Percentiles rank a stretch among this genome's conserved stretches.
These are phyloP conservation scores for Russula griseocarnosa DNA, from an alignment of 768 basidiomycete genomes.

Conservation along the genomic window DNA sequence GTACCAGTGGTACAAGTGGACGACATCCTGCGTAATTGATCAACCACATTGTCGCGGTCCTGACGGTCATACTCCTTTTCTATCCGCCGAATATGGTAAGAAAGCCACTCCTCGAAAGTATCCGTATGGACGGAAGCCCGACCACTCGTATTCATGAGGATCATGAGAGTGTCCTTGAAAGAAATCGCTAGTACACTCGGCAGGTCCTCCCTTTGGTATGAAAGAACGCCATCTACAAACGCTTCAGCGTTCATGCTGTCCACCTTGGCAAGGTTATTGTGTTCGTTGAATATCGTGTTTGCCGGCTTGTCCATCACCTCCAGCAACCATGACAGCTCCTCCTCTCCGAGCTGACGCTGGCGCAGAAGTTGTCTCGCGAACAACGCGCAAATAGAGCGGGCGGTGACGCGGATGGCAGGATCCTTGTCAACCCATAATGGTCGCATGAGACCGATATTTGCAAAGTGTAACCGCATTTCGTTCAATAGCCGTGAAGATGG, in stretches of 20 bases:
- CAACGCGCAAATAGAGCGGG: conserved; percentile 3
- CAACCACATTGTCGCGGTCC: neutral
- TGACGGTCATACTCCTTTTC: neutral
- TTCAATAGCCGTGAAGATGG: neutral
- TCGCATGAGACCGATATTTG: neutral
- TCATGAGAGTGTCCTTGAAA: conserved; percentile 6
- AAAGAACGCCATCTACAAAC: neutral
- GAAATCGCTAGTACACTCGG: neutral
- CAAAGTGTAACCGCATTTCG: neutral
- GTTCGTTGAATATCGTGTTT: neutral
- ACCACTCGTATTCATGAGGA: conserved; percentile 1
- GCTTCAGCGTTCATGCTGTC: neutral
- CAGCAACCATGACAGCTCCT: neutral
- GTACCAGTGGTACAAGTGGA: neutral
- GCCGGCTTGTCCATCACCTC: neutral
- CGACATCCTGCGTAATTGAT: neutral
- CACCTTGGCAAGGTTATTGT: neutral
- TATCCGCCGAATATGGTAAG: neutral
- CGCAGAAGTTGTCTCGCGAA: neutral
- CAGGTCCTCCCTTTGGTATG: neutral
- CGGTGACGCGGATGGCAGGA: conserved; percentile 1
- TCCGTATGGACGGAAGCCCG: neutral
- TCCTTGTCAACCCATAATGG: neutral
- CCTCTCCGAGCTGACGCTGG: neutral
- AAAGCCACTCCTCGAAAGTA: neutral